Percentiles rank a stretch among this genome's conserved stretches.
Conservation (phyloP, 495 filamentous ascomycete species). For the Daldinia vernicosa region DNA sequence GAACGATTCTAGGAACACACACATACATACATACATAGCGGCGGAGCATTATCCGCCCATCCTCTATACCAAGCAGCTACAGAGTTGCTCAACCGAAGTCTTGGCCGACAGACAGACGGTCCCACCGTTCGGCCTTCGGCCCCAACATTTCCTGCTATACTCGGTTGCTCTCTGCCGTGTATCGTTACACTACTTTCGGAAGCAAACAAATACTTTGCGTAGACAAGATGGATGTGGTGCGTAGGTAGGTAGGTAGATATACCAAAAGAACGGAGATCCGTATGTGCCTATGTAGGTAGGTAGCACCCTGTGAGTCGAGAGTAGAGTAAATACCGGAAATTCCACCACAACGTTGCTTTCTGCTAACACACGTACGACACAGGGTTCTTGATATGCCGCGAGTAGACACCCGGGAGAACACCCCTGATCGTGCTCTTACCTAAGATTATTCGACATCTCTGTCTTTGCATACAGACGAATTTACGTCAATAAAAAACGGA, state of each 20-base stretch:
- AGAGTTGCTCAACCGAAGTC: neutral
- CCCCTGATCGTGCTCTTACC: neutral
- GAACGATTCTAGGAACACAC: neutral
- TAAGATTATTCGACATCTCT: neutral
- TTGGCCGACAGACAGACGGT: neutral
- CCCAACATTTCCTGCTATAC: neutral
- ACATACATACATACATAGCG: neutral
- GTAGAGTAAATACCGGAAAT: neutral
- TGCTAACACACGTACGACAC: neutral
- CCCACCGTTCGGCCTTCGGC: neutral
- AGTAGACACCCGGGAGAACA: neutral
- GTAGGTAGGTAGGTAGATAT: neutral
- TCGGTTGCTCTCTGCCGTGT: neutral
- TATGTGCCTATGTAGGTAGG: neutral
- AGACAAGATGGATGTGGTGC: neutral
- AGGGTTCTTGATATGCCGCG: neutral
- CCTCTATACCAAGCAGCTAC: neutral
- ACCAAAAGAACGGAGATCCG: neutral
- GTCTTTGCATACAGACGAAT: neutral
- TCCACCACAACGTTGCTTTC: neutral
- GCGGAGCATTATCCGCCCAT: neutral
- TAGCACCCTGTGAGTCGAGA: neutral
- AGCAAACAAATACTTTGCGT: neutral
- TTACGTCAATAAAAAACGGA: neutral
- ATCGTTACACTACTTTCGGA: conserved; percentile 1